Percentiles rank a stretch among this genome's conserved stretches.
phyloP scores from a whole-genome alignment of 495 filamentous ascomycete species.

The Talaromyces liani region DNA sequence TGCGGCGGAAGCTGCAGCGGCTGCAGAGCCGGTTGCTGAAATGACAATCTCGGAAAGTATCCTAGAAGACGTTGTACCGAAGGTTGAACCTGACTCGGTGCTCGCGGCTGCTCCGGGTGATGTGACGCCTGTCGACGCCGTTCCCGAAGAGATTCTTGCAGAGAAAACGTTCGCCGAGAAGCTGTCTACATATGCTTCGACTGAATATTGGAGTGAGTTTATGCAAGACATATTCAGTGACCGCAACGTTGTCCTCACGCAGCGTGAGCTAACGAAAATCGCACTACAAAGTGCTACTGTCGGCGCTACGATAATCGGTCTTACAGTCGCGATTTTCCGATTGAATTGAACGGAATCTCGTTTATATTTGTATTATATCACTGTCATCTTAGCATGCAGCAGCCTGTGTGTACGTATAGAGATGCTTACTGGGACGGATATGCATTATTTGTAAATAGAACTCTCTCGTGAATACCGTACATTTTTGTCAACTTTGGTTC shows the following conservation, averaged over 20 bases:
- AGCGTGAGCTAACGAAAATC: conserved; percentile 65
- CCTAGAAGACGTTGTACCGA: conserved; percentile 2
- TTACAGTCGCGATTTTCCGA: conserved; percentile 53
- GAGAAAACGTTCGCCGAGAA: neutral
- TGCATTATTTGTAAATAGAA: neutral
- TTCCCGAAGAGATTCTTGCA: neutral
- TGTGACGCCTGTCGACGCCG: neutral
- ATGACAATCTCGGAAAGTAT: neutral
- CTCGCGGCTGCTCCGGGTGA: conserved; percentile 1
- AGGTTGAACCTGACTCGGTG: conserved; percentile 6
- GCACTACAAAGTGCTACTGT: conserved; percentile 65
- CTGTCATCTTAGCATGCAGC: neutral
- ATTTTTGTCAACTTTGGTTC: neutral
- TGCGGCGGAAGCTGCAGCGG: conserved; percentile 9
- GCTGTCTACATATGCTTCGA: conserved; percentile 8
- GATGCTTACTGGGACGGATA: neutral
- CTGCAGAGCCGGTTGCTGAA: conserved; percentile 5
- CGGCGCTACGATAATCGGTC: conserved; percentile 56
- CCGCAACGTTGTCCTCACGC: conserved; percentile 54
- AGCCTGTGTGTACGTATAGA: neutral
- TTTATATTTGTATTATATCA: neutral
- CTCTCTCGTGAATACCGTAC: neutral
- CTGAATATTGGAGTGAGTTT: conserved; percentile 43
- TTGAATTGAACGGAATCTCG: conserved; percentile 20
- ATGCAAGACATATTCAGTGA: conserved; percentile 59